These are phyloP conservation scores for Coriaria nepalensis DNA, from an alignment of 306 rosid genomes.

Conservation along the genomic window DNA sequence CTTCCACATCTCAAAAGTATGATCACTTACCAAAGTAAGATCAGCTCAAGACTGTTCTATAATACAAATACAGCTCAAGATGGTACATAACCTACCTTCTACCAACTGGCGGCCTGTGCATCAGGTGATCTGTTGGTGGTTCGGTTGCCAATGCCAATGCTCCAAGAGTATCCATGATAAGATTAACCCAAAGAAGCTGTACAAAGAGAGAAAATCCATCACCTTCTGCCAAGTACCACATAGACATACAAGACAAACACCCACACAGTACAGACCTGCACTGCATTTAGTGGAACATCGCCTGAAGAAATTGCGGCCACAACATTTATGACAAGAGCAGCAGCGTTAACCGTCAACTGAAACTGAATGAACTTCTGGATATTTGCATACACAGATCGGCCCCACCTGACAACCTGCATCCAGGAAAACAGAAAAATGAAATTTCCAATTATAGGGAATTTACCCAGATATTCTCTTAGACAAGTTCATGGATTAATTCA, in stretches of 20 bases:
- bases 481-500: not conserved
- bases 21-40: too few relatives aligned
- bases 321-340: slow-evolving; percentile 82
- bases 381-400: slow-evolving; percentile 88
- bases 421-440: slow-evolving; percentile 4
- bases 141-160: slow-evolving; percentile 96
- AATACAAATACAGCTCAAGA: too few relatives aligned
- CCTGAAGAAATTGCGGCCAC: slow-evolving; percentile 84
- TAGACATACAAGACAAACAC: slow-evolving; percentile 1
- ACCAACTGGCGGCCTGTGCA: slow-evolving; percentile 73
- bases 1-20: too few relatives aligned
- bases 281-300: slow-evolving; percentile 82
- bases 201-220: slow-evolving; percentile 9
- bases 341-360: slow-evolving; percentile 90
- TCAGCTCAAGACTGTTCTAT: too few relatives aligned
- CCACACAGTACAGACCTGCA: slow-evolving; percentile 52
- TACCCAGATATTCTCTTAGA: too few relatives aligned
- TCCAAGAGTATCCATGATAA: slow-evolving; percentile 98
- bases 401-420: slow-evolving; percentile 92
- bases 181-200: slow-evolving; percentile 99
- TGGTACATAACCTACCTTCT: slow-evolving; percentile 36
- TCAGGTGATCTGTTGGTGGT: slow-evolving; percentile 88
- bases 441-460: not conserved
- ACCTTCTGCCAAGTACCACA: slow-evolving; percentile 8
- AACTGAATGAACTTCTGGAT: slow-evolving; percentile 97